These are phyloP conservation scores for Citrus australasica DNA, from an alignment of 345 rosid genomes.

Conservation along the genomic window DNA sequence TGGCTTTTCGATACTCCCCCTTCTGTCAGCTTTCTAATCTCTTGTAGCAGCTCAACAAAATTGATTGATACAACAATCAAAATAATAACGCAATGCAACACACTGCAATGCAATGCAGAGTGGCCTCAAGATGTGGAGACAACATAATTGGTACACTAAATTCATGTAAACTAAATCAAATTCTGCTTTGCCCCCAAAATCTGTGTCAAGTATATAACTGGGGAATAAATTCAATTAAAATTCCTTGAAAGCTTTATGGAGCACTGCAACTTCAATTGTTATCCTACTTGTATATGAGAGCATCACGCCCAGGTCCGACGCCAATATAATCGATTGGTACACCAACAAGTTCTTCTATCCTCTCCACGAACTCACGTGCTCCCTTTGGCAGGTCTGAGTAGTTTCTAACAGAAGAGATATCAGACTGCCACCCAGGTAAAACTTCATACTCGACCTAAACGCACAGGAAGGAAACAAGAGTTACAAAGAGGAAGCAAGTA, in stretches of 20 bases:
- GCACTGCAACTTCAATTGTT: background rate
- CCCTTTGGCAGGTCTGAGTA: slow-evolving; percentile 86
- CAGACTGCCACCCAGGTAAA: slow-evolving; percentile 84
- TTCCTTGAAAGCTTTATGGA: background rate
- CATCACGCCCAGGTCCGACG: slow-evolving; percentile 89
- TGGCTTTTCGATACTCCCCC: background rate
- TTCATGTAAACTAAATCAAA: background rate
- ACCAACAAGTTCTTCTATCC: slow-evolving; percentile 88
- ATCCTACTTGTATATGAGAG: slow-evolving; percentile 72
- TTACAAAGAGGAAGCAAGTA: background rate
- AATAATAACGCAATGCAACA: background rate
- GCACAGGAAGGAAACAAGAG: slow-evolving; percentile 7
- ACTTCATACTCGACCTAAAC: slow-evolving; percentile 87
- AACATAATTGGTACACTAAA: background rate
- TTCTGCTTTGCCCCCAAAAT: background rate
- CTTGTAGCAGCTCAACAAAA: background rate
- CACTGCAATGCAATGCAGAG: background rate
- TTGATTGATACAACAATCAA: background rate
- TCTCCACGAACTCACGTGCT: slow-evolving; percentile 73
- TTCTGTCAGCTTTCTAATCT: background rate
- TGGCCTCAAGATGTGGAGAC: background rate
- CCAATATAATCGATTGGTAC: slow-evolving; percentile 85
- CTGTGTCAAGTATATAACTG: background rate
- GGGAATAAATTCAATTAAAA: background rate
- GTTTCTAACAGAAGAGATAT: slow-evolving; percentile 70